Evolutionary conservation across 179 eudicot genomes (phyloP).

Genomic region (Pouteria campechiana): DNA sequence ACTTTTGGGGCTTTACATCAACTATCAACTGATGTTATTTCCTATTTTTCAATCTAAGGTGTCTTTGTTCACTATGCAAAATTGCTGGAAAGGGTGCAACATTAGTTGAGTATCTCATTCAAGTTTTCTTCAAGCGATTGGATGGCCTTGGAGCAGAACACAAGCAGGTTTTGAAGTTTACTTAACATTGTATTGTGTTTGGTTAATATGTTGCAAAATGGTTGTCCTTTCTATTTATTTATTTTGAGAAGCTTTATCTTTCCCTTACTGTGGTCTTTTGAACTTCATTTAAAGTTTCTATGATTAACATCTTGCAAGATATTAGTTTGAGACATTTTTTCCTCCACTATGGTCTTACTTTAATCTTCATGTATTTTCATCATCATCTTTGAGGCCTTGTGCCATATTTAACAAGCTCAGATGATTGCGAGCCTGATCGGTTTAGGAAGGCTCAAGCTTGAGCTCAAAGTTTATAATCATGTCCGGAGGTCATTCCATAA

Average conservation of each 20-base stretch:
- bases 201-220: neutral
- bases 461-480: no score
- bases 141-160: constrained; percentile 63
- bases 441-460: no score
- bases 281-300: neutral
- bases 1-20: no score
- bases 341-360: no score
- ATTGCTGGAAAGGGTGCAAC: constrained; percentile 68
- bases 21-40: no score
- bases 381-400: no score
- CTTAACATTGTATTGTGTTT: constrained; percentile 15
- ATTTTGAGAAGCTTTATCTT: neutral
- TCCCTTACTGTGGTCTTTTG: neutral
- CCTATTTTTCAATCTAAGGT: constrained; percentile 34
- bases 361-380: no score
- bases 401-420: no score
- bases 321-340: no score
- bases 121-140: constrained; percentile 66
- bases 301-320: no score
- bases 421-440: no score
- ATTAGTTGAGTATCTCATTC: constrained; percentile 62
- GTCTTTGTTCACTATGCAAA: constrained; percentile 76
- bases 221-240: neutral
- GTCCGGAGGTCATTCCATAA: no score
- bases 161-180: constrained; percentile 87